Evolutionary conservation across 768 basidiomycete species (phyloP), one percentile per base, ranked within the genome.

Genomic region (Agrocybe pediades): DNA sequence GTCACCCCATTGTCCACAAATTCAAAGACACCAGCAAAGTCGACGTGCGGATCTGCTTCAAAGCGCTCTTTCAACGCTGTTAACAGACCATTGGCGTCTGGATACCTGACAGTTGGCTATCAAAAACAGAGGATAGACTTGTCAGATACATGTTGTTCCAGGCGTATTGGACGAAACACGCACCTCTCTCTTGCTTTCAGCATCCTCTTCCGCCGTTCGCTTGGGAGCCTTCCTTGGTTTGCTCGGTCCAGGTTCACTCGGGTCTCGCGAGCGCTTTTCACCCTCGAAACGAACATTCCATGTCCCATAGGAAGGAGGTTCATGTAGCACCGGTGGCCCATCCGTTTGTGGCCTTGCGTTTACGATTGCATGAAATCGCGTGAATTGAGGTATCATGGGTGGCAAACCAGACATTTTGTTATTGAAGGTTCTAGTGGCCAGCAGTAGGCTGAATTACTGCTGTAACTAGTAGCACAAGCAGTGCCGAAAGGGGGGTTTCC

Each of bases 11-110:
- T 54, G 23, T 69, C 74, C 24, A 57, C 49, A 23, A 65, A 54
- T 40, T 72, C 64, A 58, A 74, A 81, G 13, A 57, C 71, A 33
- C 75, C 77, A 43, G 75, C 71, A 55, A 79, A 79, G 49, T 76
- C 72, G 49, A 78, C 74, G 44, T 69, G 53, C 2, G 68, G 64
- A 9, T 63, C 68, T 50, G 66, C 61, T 43, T 63, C 63, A 59
- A 76, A 76, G 26, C 63, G 60, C 7, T 68, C 62, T 26, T 61
- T 57, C 39, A 78, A 62, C 3, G 71, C 70, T 20, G 62, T 45
- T 54, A 76, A 64, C 17, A 76, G 62, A 24, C 68, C 57, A 30
- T 68, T 61, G 36, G 68, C 61, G 52, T 64, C 65, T n/a, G 62
- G 49, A 46, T 68, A 75, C 17, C 52, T 51, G 23, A 59, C 65